These are phyloP conservation scores for Hura crepitans DNA, from an alignment of 441 rosid species.

Conservation along the genomic window DNA sequence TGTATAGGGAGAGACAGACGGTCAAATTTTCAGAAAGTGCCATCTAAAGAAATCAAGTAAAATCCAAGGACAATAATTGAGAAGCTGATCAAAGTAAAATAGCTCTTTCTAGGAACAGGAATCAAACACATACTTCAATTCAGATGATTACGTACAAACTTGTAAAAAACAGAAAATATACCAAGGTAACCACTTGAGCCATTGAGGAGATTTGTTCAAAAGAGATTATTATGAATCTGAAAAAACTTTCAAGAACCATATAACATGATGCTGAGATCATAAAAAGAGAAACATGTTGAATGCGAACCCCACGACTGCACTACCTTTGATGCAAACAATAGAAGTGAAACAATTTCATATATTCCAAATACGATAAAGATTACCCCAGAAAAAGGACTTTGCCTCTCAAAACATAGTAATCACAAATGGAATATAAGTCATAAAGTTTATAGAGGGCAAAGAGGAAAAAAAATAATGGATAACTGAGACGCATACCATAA, in stretches of 20 bases:
- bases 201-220: not conserved
- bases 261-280: not conserved
- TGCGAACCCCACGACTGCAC: not conserved
- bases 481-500: slow-evolving; percentile 56
- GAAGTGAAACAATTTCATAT: not conserved
- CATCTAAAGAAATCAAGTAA: not conserved
- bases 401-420: not conserved
- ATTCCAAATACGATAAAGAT: not conserved
- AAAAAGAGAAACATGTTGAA: not conserved
- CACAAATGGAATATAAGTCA: not conserved
- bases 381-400: not conserved
- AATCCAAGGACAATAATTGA: not conserved
- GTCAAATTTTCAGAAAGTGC: not conserved
- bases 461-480: not conserved
- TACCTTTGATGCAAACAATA: too few species aligned
- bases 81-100: not conserved
- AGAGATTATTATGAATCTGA: too few species aligned
- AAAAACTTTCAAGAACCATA: not conserved
- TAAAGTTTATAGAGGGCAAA: not conserved
- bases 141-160: not conserved
- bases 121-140: not conserved
- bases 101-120: not conserved
- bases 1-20: not conserved
- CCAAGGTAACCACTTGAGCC: not conserved
- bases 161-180: not conserved